Base-by-base conservation (phyloP, 2,329 filamentous ascomycete genomes). In the Botrytis fragariae region DNA sequence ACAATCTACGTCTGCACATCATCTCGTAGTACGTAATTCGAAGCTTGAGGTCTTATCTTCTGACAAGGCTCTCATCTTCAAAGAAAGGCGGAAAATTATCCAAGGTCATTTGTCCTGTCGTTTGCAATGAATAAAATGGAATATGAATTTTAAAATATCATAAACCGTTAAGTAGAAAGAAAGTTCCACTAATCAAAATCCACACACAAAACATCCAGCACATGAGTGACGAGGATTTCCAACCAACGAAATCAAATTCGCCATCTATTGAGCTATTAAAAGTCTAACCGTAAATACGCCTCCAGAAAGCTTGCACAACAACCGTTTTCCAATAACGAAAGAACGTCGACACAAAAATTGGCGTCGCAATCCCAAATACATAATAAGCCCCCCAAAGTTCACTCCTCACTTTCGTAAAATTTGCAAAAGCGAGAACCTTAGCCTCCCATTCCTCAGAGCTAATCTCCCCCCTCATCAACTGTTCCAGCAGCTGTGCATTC, bases 341-440 rank as follows among this genome's bases (percentile, higher is more conserved):
- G 14, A 68, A 68, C 0, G 48, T 60, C 0, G 6, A 9, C n/a
- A 68, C 61, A 25, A 60, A 72, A 37, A 20, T 12, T 1, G 5
- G 7, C 5, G 70, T 32, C 1, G 32, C 5, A 5, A 68, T 18
- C 18, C 70, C 60, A 54, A 16, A 72, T 1, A 68, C 39, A 20
- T 72, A 74, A n/a, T 73, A 48, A 6, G 72, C 44, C n/a, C 74
- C 73, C 12, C 62, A 68, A 25, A 59, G 44, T 7, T 57, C 70
- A 37, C 67, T 73, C 12, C 64, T 39, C 3, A 64, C 18, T 2
- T 22, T 25, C 32, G 61, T 59, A 0, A 57, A 45, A 2, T 62
- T 7, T 3, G 48, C 67, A 69, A 59, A 74, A 22, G 22, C 44
- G 10, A 69, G 59, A 4, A 64, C 37, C 9, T 51, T 35, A 9